Evolutionary conservation across 225 moss, liverwort and hornwort species (phyloP).

Genomic region (Polytrichum commune): DNA sequence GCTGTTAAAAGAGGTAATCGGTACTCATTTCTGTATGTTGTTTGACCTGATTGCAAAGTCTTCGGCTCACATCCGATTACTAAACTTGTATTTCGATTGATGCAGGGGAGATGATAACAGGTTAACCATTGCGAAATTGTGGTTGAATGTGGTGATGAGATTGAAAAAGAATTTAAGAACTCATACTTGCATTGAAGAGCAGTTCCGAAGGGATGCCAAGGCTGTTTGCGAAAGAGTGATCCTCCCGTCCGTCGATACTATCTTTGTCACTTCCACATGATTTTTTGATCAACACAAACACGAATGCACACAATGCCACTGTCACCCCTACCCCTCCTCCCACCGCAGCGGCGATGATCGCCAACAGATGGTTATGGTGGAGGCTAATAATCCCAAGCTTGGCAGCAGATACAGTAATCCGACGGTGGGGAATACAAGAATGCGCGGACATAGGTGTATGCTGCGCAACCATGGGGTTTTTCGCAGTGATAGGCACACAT

Average conservation of each 20-base stretch:
- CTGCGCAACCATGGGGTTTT: too few relatives aligned
- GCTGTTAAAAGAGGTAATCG: too few relatives aligned
- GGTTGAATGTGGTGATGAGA: neutral
- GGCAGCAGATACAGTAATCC: conserved; percentile 45
- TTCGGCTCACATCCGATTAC: too few relatives aligned
- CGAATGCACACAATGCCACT: conserved; percentile 22
- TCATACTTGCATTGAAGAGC: conserved; percentile 85
- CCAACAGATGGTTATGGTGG: conserved; percentile 31
- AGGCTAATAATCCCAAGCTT: conserved; percentile 14
- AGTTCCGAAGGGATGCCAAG: conserved; percentile 82
- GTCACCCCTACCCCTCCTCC: conserved; percentile 32
- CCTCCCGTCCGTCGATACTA: conserved; percentile 33
- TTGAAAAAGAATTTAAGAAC: neutral
- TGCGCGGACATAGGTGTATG: too few relatives aligned
- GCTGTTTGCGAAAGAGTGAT: conserved; percentile 61
- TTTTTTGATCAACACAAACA: conserved; percentile 21
- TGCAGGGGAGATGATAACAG: too few relatives aligned
- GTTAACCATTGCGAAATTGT: neutral
- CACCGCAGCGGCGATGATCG: conserved; percentile 56
- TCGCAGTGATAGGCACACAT: too few relatives aligned
- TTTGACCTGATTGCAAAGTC: too few relatives aligned
- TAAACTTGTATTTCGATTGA: too few relatives aligned
- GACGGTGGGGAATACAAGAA: too few relatives aligned
- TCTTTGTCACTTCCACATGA: conserved; percentile 28
- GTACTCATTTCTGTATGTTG: too few relatives aligned